These are phyloP conservation scores for Macrolepiota albuminosa DNA, from an alignment of 768 basidiomycete species.

Conservation along the genomic window DNA sequence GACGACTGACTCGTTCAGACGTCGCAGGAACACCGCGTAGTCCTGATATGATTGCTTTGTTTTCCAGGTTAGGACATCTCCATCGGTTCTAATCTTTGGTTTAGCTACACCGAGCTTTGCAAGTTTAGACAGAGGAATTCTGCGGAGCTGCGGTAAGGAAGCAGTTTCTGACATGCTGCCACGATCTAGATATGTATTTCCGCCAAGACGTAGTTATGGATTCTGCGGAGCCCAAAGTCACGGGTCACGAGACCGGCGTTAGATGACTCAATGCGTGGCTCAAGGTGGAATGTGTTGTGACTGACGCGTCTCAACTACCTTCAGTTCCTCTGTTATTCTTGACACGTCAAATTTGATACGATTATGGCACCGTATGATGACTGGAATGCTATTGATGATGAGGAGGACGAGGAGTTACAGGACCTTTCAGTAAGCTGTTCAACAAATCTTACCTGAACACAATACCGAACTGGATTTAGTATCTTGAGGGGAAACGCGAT, in stretches of 20 bases:
- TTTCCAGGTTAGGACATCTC: slow-evolving; percentile 72
- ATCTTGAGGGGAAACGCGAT: slow-evolving; percentile 71
- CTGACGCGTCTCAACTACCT: slow-evolving; percentile 9
- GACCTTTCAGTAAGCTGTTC: slow-evolving; percentile 49
- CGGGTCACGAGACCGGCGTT: not conserved
- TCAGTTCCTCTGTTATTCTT: not conserved
- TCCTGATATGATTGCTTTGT: slow-evolving; percentile 65
- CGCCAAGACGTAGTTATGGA: too few relatives aligned
- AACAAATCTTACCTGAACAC: not conserved
- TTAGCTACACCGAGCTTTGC: slow-evolving; percentile 27
- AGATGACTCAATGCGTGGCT: slow-evolving; percentile 9
- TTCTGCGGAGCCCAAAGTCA: not conserved
- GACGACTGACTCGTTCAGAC: slow-evolving; percentile 74
- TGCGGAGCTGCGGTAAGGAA: slow-evolving; percentile 20
- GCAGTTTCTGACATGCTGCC: slow-evolving; percentile 5
- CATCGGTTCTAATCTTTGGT: slow-evolving; percentile 65
- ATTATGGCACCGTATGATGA: slow-evolving; percentile 66
- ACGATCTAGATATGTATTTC: not conserved
- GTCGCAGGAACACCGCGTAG: slow-evolving; percentile 69
- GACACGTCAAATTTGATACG: not conserved
- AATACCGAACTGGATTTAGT: slow-evolving; percentile 30
- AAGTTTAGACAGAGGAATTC: slow-evolving; percentile 20
- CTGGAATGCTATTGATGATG: slow-evolving; percentile 76
- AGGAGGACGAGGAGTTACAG: slow-evolving; percentile 80
- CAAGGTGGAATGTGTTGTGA: slow-evolving; percentile 10